Evolutionary conservation across 164 flowering plant genomes (phyloP), one percentile per base, ranked within the genome.

Genomic region (Umbilicus rupestris): DNA sequence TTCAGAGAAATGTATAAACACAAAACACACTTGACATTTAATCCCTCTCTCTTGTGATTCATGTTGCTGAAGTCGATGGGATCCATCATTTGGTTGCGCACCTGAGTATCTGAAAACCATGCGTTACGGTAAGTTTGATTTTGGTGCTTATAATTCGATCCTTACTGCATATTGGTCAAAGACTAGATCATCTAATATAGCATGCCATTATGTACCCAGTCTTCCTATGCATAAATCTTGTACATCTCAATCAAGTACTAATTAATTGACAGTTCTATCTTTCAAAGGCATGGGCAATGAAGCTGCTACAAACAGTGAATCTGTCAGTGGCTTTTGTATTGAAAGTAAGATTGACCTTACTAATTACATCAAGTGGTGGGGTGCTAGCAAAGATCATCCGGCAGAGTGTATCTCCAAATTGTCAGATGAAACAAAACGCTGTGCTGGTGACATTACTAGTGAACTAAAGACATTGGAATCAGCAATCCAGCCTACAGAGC

Each of bases 341-440:
- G 97, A 91, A 35, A 90, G 96, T 73, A 90, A 84, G 75, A 84
- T 89, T 63, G 98, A 94, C 79, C 72, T 94, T 35, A 85, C 96
- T 29, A 73, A 71, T 77, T 84, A 89, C 80, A 83, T 94, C 75
- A 89, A 84, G 78, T 94, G 98, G 98, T 94, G 98, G 98, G 89
- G 92, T 3, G 70, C 79, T 7, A 82, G 72, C 65, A 93, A 83
- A 79, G 67, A 68, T 47, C 82, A 82, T 62, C 87, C 79, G 63
- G 20, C 81, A 64, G 88, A 86, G 15, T 57, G 79, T 66, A 74
- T 71, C 15, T 30, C 74, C 55, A 87, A 75, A 78, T 79, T 83
- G 46, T 72, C 78, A 1, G 94, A 85, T 29, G 90, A 83, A 71
- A 68, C 83, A 67, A 87, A 78, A 64, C 80, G 72, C 68, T 73